Evolutionary conservation across 306 rosid genomes (phyloP).

Genomic region (Ormosia semicastrata): DNA sequence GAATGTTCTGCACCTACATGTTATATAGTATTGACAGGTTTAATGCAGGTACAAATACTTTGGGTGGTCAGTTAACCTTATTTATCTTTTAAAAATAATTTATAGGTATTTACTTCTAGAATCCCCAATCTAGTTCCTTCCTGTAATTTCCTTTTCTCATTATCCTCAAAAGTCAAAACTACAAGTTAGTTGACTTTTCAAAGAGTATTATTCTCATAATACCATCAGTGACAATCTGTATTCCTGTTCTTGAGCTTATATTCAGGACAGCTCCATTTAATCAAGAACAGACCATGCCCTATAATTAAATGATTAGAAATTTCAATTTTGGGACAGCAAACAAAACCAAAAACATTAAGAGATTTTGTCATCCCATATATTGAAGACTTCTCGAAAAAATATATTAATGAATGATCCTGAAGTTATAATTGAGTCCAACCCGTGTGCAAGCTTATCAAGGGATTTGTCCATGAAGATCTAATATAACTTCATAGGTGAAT

Average conservation of each 20-base stretch:
- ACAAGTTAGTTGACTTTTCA: background rate
- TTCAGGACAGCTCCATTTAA: background rate
- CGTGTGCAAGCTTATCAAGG: background rate
- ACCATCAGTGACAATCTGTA: background rate
- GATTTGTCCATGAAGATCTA: background rate
- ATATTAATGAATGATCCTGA: background rate
- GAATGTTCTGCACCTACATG: background rate
- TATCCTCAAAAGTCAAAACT: background rate
- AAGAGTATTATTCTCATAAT: background rate
- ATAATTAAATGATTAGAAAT: background rate
- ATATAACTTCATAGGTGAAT: background rate
- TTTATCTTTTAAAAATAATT: background rate
- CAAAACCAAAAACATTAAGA: background rate
- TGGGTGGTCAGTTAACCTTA: background rate
- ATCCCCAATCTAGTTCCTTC: background rate
- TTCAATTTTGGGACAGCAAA: background rate
- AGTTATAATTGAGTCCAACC: background rate
- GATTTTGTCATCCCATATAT: background rate
- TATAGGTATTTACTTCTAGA: background rate
- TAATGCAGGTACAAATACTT: background rate
- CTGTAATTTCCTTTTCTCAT: background rate
- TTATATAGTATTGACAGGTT: background rate
- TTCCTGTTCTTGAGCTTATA: background rate
- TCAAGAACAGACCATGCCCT: background rate
- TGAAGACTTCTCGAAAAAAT: background rate